A percentile compares a stretch with the other conserved stretches of the same genome.
Conservation (phyloP, 2,329 filamentous ascomycete species). For the Monosporascus sp. region DNA sequence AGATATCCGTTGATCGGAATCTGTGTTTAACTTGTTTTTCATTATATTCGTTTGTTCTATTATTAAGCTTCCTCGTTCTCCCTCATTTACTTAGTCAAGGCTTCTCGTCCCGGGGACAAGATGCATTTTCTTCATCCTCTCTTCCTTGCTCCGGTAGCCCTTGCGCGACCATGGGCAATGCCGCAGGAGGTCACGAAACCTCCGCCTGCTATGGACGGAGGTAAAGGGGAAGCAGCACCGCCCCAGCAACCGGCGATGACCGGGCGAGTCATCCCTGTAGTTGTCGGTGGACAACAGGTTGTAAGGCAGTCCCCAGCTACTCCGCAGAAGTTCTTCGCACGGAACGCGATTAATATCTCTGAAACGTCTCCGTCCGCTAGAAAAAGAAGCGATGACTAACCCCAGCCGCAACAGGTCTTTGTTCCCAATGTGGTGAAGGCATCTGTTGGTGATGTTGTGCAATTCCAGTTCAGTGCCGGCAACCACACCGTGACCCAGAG, state of each 20-base stretch:
- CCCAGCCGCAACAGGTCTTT: slow-evolving; percentile 15
- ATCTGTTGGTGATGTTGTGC: slow-evolving; percentile 32
- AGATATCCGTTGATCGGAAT: neutral
- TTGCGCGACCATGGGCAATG: neutral
- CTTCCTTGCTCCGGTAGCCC: neutral
- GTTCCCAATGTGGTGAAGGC: slow-evolving; percentile 32
- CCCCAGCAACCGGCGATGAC: slow-evolving; percentile 1
- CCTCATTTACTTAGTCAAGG: neutral
- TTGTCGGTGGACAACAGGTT: slow-evolving; percentile 32
- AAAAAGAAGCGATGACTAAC: too few relatives aligned
- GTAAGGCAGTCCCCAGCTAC: neutral
- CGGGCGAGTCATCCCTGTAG: slow-evolving; percentile 27
- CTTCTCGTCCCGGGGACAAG: neutral
- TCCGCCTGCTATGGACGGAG: neutral
- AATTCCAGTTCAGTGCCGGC: slow-evolving; percentile 38
- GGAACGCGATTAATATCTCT: too few relatives aligned
- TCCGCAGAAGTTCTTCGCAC: too few relatives aligned
- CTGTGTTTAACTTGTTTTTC: neutral
- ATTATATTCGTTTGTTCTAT: neutral
- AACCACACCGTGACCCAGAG: slow-evolving; percentile 41
- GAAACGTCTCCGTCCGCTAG: too few relatives aligned
- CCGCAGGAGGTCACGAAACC: neutral
- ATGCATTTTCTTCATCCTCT: neutral
- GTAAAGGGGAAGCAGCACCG: neutral
- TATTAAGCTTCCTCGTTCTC: neutral